phyloP scores from a whole-genome alignment of 257 asterid species.

The Solanum ossicruentum region DNA sequence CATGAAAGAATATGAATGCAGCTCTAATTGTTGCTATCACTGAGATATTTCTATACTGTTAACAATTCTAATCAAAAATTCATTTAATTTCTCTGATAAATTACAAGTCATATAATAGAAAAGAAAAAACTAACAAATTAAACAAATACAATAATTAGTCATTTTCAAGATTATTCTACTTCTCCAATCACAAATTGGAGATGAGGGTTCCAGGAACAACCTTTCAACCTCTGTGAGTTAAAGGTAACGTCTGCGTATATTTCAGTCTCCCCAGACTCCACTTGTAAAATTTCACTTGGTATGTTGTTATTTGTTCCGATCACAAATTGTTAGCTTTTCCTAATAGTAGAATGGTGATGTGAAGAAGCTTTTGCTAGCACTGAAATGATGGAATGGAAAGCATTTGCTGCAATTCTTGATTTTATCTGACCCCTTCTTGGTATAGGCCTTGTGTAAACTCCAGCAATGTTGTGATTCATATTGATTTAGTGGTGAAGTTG shows the following conservation, averaged over 20 bases:
- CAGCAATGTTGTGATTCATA: constrained; percentile 12
- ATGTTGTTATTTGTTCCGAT: not conserved
- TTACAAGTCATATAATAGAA: not conserved
- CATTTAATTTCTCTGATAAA: not conserved
- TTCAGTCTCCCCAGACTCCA: too few relatives aligned
- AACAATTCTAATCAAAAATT: not conserved
- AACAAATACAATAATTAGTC: not conserved
- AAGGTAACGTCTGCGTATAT: too few relatives aligned
- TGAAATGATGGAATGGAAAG: constrained; percentile 21
- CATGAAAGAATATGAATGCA: too few relatives aligned
- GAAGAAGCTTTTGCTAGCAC: constrained; percentile 17
- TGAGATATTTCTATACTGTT: not conserved
- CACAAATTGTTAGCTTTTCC: not conserved
- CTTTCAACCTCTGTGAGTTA: too few relatives aligned
- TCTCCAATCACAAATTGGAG: not conserved
- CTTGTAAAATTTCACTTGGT: too few relatives aligned
- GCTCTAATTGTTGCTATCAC: not conserved
- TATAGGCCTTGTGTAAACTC: constrained; percentile 7
- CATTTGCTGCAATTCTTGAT: constrained; percentile 29
- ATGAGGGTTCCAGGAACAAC: too few relatives aligned
- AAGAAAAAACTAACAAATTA: not conserved
- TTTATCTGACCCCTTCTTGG: constrained; percentile 44
- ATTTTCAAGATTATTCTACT: not conserved
- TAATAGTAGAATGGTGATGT: constrained; percentile 15
- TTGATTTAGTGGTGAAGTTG: not conserved